Conservation (phyloP, 2,329 filamentous ascomycete species). For the Zymoseptoria pseudotritici region DNA sequence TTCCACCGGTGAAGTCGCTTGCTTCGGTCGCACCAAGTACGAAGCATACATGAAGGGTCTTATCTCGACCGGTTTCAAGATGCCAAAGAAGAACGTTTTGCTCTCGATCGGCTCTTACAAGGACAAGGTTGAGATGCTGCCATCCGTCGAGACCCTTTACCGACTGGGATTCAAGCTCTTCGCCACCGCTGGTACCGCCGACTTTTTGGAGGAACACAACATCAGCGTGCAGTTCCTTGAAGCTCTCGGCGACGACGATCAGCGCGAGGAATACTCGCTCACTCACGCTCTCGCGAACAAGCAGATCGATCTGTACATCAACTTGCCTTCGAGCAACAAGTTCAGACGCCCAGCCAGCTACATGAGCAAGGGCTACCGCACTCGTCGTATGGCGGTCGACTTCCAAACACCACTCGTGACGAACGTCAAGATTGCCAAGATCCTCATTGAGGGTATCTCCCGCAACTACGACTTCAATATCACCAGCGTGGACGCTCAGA, state of each 20-base stretch:
- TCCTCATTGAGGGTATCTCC: conserved; percentile 87
- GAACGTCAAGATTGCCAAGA: conserved; percentile 98
- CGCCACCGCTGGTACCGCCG: conserved; percentile 90
- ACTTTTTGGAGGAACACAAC: conserved; percentile 89
- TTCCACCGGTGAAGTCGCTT: conserved; percentile 95
- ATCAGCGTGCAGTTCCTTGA: conserved; percentile 92
- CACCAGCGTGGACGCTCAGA: conserved; percentile 80
- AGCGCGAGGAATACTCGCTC: conserved; percentile 92
- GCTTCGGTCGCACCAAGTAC: conserved; percentile 90
- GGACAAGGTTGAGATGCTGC: conserved; percentile 95
- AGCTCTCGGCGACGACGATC: conserved; percentile 69
- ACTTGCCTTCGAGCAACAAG: conserved; percentile 95
- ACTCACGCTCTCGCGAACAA: conserved; percentile 97
- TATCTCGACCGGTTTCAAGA: conserved; percentile 89
- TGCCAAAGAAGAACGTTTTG: conserved; percentile 91
- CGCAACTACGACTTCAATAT: conserved; percentile 82
- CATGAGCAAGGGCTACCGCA: conserved; percentile 96
- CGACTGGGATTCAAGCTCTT: conserved; percentile 92
- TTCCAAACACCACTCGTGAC: conserved; percentile 95
- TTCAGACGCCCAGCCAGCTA: conserved; percentile 96
- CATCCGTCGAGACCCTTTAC: conserved; percentile 81
- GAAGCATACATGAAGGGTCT: conserved; percentile 96
- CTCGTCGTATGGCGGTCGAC: conserved; percentile 94
- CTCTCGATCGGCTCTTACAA: conserved; percentile 95
- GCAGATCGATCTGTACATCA: conserved; percentile 97